These are phyloP conservation scores for Aspergillus novofumigatus DNA, from an alignment of 2,329 filamentous ascomycete genomes.

Conservation along the genomic window DNA sequence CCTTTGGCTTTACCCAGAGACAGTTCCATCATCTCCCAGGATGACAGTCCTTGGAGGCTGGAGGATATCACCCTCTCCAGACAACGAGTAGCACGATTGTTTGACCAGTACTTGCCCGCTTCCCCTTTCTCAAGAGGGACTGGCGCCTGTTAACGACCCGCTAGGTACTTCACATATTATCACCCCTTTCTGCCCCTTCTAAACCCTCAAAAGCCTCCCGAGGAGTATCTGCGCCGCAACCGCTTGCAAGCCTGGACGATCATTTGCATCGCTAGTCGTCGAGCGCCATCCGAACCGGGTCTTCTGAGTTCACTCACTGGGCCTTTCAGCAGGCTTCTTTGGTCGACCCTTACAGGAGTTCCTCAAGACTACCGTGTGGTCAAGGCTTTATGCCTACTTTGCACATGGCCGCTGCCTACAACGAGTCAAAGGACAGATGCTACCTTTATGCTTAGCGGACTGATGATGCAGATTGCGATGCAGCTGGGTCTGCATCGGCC, in stretches of 20 bases:
- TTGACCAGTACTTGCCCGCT: conserved; percentile 35
- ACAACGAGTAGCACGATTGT: conserved; percentile 39
- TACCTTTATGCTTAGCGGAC: conserved; percentile 59
- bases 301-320: conserved; percentile 48
- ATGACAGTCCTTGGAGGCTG: conserved; percentile 45
- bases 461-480: conserved; percentile 64
- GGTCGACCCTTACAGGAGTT: conserved; percentile 55
- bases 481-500: conserved; percentile 60
- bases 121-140: neutral
- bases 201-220: conserved; percentile 50
- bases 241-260: conserved; percentile 63
- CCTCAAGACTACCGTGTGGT: conserved; percentile 61
- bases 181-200: conserved; percentile 61
- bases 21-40: conserved; percentile 34
- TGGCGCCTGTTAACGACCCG: conserved; percentile 25
- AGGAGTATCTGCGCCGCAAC: conserved; percentile 54
- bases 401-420: conserved; percentile 60
- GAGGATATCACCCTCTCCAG: conserved; percentile 42
- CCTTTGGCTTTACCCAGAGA: conserved; percentile 31
- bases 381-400: conserved; percentile 59
- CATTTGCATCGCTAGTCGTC: conserved; percentile 56
- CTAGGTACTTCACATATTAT: conserved; percentile 58
- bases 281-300: conserved; percentile 51
- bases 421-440: conserved; percentile 59
- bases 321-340: conserved; percentile 55